Evolutionary conservation across 352 stramenopile genomes (phyloP).

Genomic region (Elongisporangium prolatum): DNA sequence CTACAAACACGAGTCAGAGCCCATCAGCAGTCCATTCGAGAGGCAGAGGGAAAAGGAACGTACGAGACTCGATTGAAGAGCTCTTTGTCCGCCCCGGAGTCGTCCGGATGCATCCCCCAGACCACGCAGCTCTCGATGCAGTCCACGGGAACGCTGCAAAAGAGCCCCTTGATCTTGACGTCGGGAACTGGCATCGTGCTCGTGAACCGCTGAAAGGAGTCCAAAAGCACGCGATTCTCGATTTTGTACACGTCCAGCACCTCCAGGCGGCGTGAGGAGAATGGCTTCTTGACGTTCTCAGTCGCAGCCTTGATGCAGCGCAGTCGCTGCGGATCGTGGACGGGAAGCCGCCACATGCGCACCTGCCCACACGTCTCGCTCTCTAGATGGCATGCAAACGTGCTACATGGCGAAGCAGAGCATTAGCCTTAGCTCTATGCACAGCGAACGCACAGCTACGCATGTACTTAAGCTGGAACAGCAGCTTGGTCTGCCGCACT

Average conservation of each 20-base stretch:
- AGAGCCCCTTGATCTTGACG: constrained; percentile 74
- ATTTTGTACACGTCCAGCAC: constrained; percentile 81
- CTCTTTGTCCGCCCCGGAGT: constrained; percentile 6
- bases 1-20: too few relatives aligned
- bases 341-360: constrained; percentile 37
- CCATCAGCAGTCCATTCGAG: too few relatives aligned
- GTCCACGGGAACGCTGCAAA: constrained; percentile 51
- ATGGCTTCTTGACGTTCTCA: constrained; percentile 63
- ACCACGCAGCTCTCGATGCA: constrained; percentile 55
- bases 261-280: constrained; percentile 38
- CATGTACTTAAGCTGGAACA: constrained; percentile 44
- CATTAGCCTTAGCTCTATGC: background rate
- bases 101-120: constrained; percentile 46
- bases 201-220: constrained; percentile 50
- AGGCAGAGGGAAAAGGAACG: background rate
- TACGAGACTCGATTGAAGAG: constrained; percentile 36
- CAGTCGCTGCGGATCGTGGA: constrained; percentile 41
- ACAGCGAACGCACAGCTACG: constrained; percentile 3
- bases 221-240: constrained; percentile 57
- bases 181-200: constrained; percentile 7
- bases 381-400: constrained; percentile 59
- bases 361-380: constrained; percentile 57
- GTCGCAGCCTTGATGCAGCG: constrained; percentile 61
- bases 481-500: constrained; percentile 24
- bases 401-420: constrained; percentile 15